phyloP scores from a whole-genome alignment of 129 eudicot genomes.

The Flaveria brownii region DNA sequence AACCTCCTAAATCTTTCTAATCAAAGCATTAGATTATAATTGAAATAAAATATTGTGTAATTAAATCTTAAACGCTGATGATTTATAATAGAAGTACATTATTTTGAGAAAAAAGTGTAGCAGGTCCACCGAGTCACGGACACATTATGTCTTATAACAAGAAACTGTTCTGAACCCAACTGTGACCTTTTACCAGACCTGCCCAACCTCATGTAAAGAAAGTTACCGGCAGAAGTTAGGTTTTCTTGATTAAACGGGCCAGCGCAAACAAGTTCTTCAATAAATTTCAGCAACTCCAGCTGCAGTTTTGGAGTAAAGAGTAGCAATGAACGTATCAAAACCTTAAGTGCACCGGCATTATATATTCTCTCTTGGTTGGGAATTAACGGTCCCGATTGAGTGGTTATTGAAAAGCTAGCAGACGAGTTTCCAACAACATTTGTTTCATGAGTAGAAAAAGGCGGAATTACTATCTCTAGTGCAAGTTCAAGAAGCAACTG shows the following conservation, averaged over 20 bases:
- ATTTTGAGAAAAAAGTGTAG: background rate
- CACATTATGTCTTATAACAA: background rate
- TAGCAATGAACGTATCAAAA: constrained; percentile 77
- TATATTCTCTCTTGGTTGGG: constrained; percentile 77
- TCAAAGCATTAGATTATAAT: background rate
- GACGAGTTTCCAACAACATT: constrained; percentile 43
- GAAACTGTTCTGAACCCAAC: background rate
- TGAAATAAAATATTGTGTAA: constrained; percentile 1
- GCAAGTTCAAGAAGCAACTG: constrained; percentile 91
- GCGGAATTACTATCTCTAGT: constrained; percentile 86
- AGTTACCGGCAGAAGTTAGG: constrained; percentile 86
- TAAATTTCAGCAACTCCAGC: constrained; percentile 73
- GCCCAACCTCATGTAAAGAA: background rate
- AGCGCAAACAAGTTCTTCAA: constrained; percentile 81
- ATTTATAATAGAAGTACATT: background rate
- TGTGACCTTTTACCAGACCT: background rate
- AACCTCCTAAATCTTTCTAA: background rate
- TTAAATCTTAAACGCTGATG: constrained; percentile 1
- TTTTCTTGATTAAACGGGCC: constrained; percentile 93
- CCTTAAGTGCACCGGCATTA: constrained; percentile 87
- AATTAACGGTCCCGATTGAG: constrained; percentile 61
- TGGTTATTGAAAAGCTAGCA: constrained; percentile 46
- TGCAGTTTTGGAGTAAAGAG: constrained; percentile 95
- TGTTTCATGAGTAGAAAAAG: constrained; percentile 64
- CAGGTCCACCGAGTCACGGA: background rate